phyloP scores from a whole-genome alignment of 2,329 filamentous ascomycete species.

The Fusarium nygamai region DNA sequence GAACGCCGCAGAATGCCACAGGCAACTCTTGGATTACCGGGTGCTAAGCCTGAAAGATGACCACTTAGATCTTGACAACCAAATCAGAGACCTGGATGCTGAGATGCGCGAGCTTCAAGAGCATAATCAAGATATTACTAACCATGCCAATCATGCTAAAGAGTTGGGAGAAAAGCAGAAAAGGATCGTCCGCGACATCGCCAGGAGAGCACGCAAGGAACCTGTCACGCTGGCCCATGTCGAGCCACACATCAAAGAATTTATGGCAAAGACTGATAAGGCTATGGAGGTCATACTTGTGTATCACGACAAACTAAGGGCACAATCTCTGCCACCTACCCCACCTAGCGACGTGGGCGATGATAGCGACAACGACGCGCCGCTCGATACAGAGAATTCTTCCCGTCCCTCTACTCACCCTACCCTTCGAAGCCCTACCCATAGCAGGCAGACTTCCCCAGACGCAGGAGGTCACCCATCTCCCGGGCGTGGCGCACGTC shows the following conservation, averaged over 20 bases:
- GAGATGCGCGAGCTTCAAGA: neutral
- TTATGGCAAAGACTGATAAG: neutral
- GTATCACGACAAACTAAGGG: neutral
- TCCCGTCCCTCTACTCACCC: fast-evolving
- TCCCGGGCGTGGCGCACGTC: neutral
- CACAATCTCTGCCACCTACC: neutral
- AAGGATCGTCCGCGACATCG: neutral
- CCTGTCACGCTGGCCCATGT: neutral
- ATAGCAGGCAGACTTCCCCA: neutral
- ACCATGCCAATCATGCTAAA: neutral
- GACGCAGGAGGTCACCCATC: neutral
- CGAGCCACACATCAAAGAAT: neutral
- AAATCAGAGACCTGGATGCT: neutral
- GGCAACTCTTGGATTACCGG: neutral
- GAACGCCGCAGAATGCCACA: neutral
- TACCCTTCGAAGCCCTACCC: fast-evolving
- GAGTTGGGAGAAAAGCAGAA: neutral
- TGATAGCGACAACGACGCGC: neutral
- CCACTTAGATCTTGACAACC: neutral
- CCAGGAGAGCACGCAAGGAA: neutral
- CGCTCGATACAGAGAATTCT: neutral
- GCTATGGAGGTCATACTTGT: neutral
- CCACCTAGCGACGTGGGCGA: neutral
- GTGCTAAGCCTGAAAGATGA: neutral
- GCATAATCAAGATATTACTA: neutral